Evolutionary conservation across 192 early-diverging fungal genomes (phyloP).

Genomic region (Diversispora eburnea): DNA sequence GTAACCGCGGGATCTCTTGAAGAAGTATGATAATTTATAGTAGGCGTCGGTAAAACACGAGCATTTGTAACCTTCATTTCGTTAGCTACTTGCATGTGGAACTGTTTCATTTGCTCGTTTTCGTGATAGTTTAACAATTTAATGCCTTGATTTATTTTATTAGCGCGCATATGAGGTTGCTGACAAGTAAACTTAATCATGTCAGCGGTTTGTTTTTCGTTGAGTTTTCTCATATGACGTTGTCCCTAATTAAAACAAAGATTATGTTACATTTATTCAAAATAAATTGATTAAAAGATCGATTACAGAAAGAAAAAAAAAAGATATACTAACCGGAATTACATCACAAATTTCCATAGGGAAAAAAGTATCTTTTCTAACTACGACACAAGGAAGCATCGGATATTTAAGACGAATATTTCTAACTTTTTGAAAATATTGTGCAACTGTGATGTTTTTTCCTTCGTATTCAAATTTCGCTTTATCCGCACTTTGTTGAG

Average conservation of each 20-base stretch:
- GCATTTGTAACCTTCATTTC: not conserved
- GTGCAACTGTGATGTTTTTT: slow-evolving; percentile 58
- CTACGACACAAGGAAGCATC: slow-evolving; percentile 77
- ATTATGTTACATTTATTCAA: too few species aligned
- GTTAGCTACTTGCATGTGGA: not conserved
- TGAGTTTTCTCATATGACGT: not conserved
- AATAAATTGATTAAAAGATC: too few species aligned
- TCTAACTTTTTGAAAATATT: slow-evolving; percentile 78
- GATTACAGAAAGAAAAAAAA: not conserved
- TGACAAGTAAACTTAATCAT: slow-evolving; percentile 1
- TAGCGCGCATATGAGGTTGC: not conserved
- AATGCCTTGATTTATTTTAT: not conserved
- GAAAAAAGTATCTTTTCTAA: slow-evolving; percentile 64
- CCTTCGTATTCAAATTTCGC: slow-evolving; percentile 69
- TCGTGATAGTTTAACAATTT: not conserved
- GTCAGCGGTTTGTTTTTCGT: not conserved
- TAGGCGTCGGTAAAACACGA: not conserved
- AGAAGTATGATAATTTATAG: slow-evolving; percentile 25
- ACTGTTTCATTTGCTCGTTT: not conserved
- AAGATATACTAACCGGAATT: slow-evolving; percentile 32
- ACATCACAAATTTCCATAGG: slow-evolving; percentile 93
- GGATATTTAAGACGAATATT: slow-evolving; percentile 68
- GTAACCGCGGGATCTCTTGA: slow-evolving; percentile 47
- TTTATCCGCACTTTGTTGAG: slow-evolving; percentile 55
- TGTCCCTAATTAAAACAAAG: not conserved